Conservation (phyloP, 2,329 filamentous ascomycete genomes). For the Ascochyta rabiei region DNA sequence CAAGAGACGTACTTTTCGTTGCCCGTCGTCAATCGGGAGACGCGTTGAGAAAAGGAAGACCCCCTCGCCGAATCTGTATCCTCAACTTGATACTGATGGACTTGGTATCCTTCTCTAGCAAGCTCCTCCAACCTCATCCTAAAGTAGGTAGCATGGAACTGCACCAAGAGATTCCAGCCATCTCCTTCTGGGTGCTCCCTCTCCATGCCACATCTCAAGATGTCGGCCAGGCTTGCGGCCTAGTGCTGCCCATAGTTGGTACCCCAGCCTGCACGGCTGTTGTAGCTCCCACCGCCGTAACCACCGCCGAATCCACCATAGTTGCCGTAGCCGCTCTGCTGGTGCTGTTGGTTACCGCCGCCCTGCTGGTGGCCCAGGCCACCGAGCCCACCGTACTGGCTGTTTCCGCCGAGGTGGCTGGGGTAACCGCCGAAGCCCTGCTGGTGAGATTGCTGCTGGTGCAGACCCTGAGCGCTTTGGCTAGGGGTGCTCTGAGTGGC, state of each 20-base stretch:
- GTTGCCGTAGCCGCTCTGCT: constrained; percentile 50
- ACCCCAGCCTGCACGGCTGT: constrained; percentile 57
- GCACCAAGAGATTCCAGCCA: neutral
- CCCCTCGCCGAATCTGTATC: constrained; percentile 32
- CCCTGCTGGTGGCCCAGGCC: constrained; percentile 58
- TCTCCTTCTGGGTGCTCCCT: constrained; percentile 4
- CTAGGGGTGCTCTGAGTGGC: constrained; percentile 64
- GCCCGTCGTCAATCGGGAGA: constrained; percentile 30
- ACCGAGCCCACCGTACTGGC: constrained; percentile 60
- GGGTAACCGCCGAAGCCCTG: constrained; percentile 64
- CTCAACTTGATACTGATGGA: constrained; percentile 24
- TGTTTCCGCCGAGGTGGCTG: constrained; percentile 54
- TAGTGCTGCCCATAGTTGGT: constrained; percentile 54
- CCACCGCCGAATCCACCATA: constrained; percentile 51
- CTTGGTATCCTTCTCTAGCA: constrained; percentile 30
- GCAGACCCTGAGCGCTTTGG: constrained; percentile 59
- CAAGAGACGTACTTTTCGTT: constrained; percentile 34
- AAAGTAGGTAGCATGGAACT: constrained; percentile 1
- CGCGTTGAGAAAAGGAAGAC: constrained; percentile 24
- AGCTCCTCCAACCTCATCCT: constrained; percentile 6
- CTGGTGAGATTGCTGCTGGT: constrained; percentile 63
- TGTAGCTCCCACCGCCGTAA: constrained; percentile 47
- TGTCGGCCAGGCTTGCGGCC: constrained; percentile 2
- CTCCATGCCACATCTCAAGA: constrained; percentile 2
- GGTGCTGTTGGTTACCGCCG: constrained; percentile 49